Conservation (phyloP, 495 filamentous ascomycete genomes). For the Daldinia vernicosa region DNA sequence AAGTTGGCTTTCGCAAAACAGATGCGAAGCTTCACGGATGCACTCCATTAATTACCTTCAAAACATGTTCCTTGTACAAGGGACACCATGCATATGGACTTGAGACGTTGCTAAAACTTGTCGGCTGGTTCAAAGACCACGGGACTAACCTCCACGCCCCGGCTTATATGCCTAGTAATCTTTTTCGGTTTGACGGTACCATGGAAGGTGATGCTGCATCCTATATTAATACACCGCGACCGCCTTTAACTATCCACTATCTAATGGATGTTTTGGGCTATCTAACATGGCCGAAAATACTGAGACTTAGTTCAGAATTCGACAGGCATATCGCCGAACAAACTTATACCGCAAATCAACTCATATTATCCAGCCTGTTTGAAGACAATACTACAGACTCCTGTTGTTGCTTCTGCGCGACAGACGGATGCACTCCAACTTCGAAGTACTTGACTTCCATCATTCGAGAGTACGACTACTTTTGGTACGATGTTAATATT, state of each 20-base stretch:
- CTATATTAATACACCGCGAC: not conserved
- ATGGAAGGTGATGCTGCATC: not conserved
- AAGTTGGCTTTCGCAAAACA: slow-evolving; percentile 7
- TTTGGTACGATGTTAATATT: not conserved
- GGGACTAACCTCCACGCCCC: slow-evolving; percentile 13
- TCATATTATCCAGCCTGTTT: not conserved
- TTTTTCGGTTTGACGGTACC: not conserved
- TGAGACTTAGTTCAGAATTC: too few relatives aligned
- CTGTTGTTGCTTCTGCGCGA: not conserved
- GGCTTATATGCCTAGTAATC: not conserved
- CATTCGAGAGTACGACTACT: not conserved
- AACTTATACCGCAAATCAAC: not conserved
- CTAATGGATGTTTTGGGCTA: not conserved
- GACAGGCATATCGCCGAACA: not conserved
- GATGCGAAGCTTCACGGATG: not conserved
- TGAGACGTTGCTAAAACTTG: not conserved
- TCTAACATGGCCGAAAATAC: not conserved
- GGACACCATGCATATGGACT: too few relatives aligned
- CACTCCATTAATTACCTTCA: not conserved
- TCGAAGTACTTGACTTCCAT: not conserved
- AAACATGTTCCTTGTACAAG: too few relatives aligned
- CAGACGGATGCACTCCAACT: not conserved
- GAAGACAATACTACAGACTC: not conserved
- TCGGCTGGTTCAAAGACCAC: slow-evolving; percentile 18
- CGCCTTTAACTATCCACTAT: not conserved